Base-by-base conservation (phyloP, 352 stramenopile genomes). In the Salisapilia sapeloensis region DNA sequence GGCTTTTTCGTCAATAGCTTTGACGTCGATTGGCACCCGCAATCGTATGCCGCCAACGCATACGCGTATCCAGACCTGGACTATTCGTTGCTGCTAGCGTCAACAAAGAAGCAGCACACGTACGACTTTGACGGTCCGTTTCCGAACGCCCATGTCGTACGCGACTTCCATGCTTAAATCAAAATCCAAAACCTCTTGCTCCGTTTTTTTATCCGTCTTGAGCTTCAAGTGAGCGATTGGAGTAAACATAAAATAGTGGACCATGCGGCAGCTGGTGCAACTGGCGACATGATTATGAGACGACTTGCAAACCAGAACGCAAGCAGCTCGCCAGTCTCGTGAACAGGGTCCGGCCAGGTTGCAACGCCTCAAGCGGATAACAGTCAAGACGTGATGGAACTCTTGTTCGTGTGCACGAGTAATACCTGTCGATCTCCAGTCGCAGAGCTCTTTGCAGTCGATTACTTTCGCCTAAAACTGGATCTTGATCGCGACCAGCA, bases 1-100 rank as follows among this genome's bases (percentile, higher is more conserved):
- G 62, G 58, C 20, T 84, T 84, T 46, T 87, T 78, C 28, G 63
- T 82, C 35, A 87, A 79, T 58, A 82, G 57, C 40, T 84, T 87
- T 16, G 62, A 84, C 32, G 56, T 84, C 24, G 40, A 64, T 37
- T 84, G 67, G 71, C 46, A 81, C 24, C 45, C 60, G 24, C 62
- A 75, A 40, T 76, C 71, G 41, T 84, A 78, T 35, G 13, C 39
- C 2, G 64, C 56, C 18, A 84, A 87, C 50, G 57, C 61, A 14
- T 48, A 49, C 30, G 24, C 50, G 29, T 63, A 62, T 35, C 31
- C 25, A 0, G 50, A 69, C 13, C 50, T 84, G 16, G 61, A 84
- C 48, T 86, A 81, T 42, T 46, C 50, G 17, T 48, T 84, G 24
- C 43, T 87, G 15, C 46, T 81, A 40, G 25, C 45, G 17, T 80